phyloP scores from a whole-genome alignment of 73 alveolate genomes.

The Paramecium pentaurelia region DNA sequence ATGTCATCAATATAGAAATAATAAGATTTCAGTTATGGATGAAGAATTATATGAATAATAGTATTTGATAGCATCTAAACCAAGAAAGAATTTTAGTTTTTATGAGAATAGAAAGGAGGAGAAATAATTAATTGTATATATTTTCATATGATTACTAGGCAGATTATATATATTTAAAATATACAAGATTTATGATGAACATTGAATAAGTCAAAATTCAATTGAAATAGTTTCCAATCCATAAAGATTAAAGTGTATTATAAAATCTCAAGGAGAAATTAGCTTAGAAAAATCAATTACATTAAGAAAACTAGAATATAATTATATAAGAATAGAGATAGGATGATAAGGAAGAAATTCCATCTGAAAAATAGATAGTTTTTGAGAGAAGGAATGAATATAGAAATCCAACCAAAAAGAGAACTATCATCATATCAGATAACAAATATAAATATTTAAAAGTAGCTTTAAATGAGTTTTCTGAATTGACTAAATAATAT shows the following conservation, averaged over 20 bases:
- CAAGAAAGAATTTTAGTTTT: background rate
- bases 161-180: constrained; percentile 16
- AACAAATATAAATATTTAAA: background rate
- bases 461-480: background rate
- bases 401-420: background rate
- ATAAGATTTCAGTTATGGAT: background rate
- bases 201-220: background rate
- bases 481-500: background rate
- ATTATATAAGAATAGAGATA: background rate
- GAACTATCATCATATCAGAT: background rate
- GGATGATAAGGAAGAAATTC: background rate
- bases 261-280: background rate
- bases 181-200: background rate
- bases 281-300: background rate
- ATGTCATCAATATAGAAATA: background rate
- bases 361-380: background rate
- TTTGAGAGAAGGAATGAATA: background rate
- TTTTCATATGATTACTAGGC: background rate
- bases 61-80: background rate
- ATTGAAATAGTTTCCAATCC: background rate
- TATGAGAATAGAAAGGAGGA: constrained; percentile 32
- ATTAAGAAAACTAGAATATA: background rate
- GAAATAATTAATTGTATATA: background rate
- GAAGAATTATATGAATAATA: background rate
- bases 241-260: background rate